Evolutionary conservation across 495 filamentous ascomycete species (phyloP), one percentile per base, ranked within the genome.

Genomic region (Pyrenula aspistea): DNA sequence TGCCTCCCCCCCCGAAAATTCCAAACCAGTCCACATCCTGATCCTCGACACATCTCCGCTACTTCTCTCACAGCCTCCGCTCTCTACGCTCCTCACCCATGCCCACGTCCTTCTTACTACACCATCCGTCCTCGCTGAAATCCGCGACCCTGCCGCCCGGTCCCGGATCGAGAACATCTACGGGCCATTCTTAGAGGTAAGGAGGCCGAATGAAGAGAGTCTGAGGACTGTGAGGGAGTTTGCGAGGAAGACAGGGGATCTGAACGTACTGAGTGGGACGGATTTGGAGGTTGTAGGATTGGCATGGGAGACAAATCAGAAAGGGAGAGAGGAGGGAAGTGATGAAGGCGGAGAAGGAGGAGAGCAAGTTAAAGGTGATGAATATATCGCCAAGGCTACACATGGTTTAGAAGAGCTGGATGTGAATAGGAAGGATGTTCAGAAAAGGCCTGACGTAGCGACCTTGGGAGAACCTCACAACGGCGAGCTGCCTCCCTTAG

Each of bases 11-110:
- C 21, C 59, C 58, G 1, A 25, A 64, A 25, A 49, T 20, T 22
- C 65, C 42, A 93, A 93, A 65, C 76, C 84, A 2, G 77, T 95
- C 53, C 81, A 94, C 73, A 86, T 87, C 12, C 80, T 99, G 47
- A 79, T 97, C 56, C 73, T 99, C 57, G 93, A 99, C 69, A 82
- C 93, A 23, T 91, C 91, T 53, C 90, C 92, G 1, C 86, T 99
- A 58, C 84, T 99, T 57, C 89, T 87, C 64, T 94, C 95, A 72
- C 84, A 88, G 60, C 88, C 90, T 50, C 70, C 84, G 23, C 80
- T 92, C 36, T 91, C 87, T 31, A 86, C 84, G 4, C 75, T 97
- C 22, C 73, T 95, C 51, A 73, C 77, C 49, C 82, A 87, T 65
- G 83, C 87, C 42, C 82, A 95, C 59, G 79, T 81, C 58, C 72